A percentile compares a stretch with the other conserved stretches of the same genome.
Evolutionary conservation across 2,329 filamentous ascomycete species (phyloP).

Genomic region (Aotearoamyces nothofagi): DNA sequence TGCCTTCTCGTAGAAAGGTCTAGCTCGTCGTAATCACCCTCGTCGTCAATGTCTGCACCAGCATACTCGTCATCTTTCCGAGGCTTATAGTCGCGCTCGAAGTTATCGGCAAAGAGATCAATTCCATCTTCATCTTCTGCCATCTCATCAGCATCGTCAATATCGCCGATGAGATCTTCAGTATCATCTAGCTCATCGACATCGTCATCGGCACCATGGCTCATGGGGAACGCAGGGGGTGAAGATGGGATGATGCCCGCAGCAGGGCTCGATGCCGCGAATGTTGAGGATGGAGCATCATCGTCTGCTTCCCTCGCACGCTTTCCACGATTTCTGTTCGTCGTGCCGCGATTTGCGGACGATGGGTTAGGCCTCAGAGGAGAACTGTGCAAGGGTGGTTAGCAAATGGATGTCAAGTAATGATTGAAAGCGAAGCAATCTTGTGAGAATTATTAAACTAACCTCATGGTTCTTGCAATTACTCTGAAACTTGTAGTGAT

Average conservation of each 20-base stretch:
- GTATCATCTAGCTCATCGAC: slow-evolving; percentile 57
- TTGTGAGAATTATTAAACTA: no score
- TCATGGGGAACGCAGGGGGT: slow-evolving; percentile 44
- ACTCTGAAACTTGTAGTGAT: no score
- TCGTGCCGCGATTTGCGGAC: slow-evolving; percentile 64
- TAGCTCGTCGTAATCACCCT: slow-evolving; percentile 58
- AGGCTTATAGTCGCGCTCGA: slow-evolving; percentile 54
- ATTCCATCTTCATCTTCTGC: slow-evolving; percentile 72
- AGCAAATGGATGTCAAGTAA: no score
- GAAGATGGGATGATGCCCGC: slow-evolving; percentile 41
- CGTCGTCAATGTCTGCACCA: slow-evolving; percentile 59
- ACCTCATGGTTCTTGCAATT: no score
- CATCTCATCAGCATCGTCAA: slow-evolving; percentile 67
- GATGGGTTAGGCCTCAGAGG: slow-evolving; percentile 68
- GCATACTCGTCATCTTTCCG: slow-evolving; percentile 58
- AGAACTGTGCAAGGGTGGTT: no score
- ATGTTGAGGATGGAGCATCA: slow-evolving; percentile 35
- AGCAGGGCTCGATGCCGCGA: slow-evolving; percentile 36
- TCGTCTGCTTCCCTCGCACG: slow-evolving; percentile 50
- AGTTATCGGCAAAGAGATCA: slow-evolving; percentile 61
- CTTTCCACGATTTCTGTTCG: slow-evolving; percentile 36
- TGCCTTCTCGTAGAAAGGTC: slow-evolving; percentile 49
- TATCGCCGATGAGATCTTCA: slow-evolving; percentile 57
- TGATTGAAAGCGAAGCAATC: no score
- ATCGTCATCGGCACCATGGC: slow-evolving; percentile 51